Evolutionary conservation across 2,329 filamentous ascomycete genomes (phyloP).

Genomic region (Curvularia sp.): DNA sequence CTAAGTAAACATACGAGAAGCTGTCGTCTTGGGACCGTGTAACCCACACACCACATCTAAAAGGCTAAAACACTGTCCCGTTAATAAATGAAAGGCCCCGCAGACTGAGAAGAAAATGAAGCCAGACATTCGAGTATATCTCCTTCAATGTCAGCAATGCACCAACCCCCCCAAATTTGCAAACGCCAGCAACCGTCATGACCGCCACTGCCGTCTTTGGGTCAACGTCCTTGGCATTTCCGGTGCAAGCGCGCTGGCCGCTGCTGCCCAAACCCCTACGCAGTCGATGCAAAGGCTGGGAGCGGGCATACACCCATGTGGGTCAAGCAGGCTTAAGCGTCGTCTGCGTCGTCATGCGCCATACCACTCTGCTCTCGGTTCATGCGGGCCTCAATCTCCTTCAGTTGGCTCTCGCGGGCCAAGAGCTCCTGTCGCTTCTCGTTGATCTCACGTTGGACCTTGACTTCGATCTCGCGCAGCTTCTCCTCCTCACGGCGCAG

Average conservation of each 20-base stretch:
- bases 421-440: constrained; percentile 99
- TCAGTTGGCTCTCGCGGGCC: constrained; percentile 96
- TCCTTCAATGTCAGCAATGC: constrained; percentile 36
- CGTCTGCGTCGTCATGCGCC: constrained; percentile 43
- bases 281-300: constrained; percentile 16
- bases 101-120: constrained; percentile 40
- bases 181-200: constrained; percentile 42
- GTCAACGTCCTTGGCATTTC: constrained; percentile 27
- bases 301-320: constrained; percentile 12
- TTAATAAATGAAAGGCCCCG: constrained; percentile 34
- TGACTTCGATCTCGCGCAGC: constrained; percentile 98
- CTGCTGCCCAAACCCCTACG: constrained; percentile 18
- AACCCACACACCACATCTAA: constrained; percentile 29
- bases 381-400: constrained; percentile 98
- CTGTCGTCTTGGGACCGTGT: constrained; percentile 45
- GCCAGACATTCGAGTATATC: constrained; percentile 32
- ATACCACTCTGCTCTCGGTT: constrained; percentile 74
- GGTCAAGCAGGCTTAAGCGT: constrained; percentile 32
- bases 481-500: constrained; percentile 99
- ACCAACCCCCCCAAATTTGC: constrained; percentile 32
- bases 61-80: constrained; percentile 34
- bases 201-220: constrained; percentile 25
- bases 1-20: constrained; percentile 52
- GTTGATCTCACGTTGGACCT: constrained; percentile 99
- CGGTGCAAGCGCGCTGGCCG: constrained; percentile 40